Evolutionary conservation across 352 stramenopile genomes (phyloP).

Genomic region (Globisporangium yorkense): DNA sequence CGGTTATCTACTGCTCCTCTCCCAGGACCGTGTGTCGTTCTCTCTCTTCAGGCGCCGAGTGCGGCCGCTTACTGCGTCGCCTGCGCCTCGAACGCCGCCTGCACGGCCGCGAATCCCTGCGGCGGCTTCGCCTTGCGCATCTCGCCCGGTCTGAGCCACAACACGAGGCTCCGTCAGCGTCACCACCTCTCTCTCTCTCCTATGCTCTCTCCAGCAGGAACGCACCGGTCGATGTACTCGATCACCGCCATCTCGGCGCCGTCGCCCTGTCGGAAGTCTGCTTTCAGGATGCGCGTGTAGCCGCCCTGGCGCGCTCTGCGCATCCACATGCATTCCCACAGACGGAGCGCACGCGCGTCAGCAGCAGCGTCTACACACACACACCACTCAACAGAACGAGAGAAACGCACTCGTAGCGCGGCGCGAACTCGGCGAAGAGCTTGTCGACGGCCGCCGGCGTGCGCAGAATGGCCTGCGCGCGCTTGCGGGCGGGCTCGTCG

Average conservation of each 20-base stretch:
- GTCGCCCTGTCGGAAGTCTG: slow-evolving; percentile 89
- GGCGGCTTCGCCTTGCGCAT: slow-evolving; percentile 75
- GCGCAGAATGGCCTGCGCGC: slow-evolving; percentile 79
- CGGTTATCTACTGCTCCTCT: not conserved
- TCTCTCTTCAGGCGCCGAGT: not conserved
- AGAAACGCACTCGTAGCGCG: slow-evolving; percentile 88
- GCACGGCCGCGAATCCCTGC: slow-evolving; percentile 48
- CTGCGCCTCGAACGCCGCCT: slow-evolving; percentile 39
- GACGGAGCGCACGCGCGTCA: not conserved
- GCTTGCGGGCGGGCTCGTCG: slow-evolving; percentile 78
- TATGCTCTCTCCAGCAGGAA: not conserved
- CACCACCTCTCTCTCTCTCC: too few relatives aligned
- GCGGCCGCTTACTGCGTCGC: not conserved
- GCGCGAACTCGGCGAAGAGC: slow-evolving; percentile 94
- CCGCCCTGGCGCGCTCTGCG: slow-evolving; percentile 71
- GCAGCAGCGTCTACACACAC: not conserved
- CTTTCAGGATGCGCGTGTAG: slow-evolving; percentile 96
- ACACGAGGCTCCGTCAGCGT: not conserved
- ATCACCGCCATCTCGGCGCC: slow-evolving; percentile 97
- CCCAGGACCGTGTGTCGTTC: not conserved
- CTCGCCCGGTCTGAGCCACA: slow-evolving; percentile 54
- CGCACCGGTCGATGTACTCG: slow-evolving; percentile 95
- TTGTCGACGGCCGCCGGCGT: slow-evolving; percentile 92
- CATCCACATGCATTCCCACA: not conserved
- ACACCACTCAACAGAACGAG: not conserved